These are phyloP conservation scores for Phytophthora multivora DNA, from an alignment of 352 stramenopile species.

Conservation along the genomic window DNA sequence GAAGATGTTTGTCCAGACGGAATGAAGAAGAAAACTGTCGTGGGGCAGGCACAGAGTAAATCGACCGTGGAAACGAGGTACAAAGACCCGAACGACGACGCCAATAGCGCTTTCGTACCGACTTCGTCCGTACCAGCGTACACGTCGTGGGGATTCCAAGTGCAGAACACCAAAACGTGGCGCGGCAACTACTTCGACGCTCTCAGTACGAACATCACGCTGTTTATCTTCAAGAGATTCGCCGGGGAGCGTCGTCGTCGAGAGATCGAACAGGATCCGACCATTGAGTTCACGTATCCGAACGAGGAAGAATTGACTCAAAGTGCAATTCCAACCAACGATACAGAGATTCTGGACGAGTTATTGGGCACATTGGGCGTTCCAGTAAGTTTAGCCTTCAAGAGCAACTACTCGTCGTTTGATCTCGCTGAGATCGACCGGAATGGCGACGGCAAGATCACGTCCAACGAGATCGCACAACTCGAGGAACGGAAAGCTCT, in stretches of 20 bases:
- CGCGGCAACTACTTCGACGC: constrained; percentile 95
- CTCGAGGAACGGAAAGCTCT: constrained; percentile 31
- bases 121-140: constrained; percentile 83
- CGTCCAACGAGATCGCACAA: constrained; percentile 53
- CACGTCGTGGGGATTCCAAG: constrained; percentile 77
- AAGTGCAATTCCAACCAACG: constrained; percentile 52
- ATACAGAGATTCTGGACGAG: constrained; percentile 61
- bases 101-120: constrained; percentile 90
- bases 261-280: constrained; percentile 47
- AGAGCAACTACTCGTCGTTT: constrained; percentile 71
- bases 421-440: constrained; percentile 74
- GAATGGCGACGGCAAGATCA: constrained; percentile 76
- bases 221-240: constrained; percentile 76
- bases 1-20: constrained; percentile 53
- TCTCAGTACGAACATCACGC: constrained; percentile 92
- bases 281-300: constrained; percentile 50
- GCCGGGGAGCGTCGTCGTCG: constrained; percentile 49
- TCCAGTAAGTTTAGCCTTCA: constrained; percentile 56
- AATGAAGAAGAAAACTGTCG: constrained; percentile 65
- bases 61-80: constrained; percentile 86
- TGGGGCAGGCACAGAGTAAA: constrained; percentile 67
- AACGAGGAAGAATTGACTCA: constrained; percentile 55
- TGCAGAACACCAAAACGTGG: constrained; percentile 93
- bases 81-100: constrained; percentile 90
- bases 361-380: constrained; percentile 73